Base-by-base conservation (phyloP, 495 filamentous ascomycete species). In the Aspergillus bertholletiae region DNA sequence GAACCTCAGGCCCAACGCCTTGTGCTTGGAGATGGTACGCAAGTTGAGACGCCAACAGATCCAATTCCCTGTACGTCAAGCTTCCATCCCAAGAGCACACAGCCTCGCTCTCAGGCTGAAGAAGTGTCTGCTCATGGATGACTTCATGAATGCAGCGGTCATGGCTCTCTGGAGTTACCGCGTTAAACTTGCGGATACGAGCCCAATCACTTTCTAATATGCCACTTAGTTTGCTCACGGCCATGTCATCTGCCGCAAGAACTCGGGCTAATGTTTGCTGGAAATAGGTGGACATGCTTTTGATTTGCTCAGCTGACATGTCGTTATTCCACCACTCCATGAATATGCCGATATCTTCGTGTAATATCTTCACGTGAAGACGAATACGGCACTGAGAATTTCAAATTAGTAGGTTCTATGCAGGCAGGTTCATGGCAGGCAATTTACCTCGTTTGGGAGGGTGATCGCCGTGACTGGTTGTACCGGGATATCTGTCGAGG, bases 21-120 rank as follows among this genome's bases (percentile, higher is more conserved):
- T 78, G 71, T 51, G 68, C 64, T 24, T 74, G 66, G 8, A 83
- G 60, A 41, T 74, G 61, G 9, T 41, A 61, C 4, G 82, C 82
- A 22, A 88, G 13, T 62, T 67, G 61, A 58, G 72, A 55, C 4
- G 82, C 75, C 26, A 77, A 58, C 0, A 55, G 35, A 23, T 84
- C 76, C 28, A 87, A 64, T 44, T 87, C 74, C 20, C 55, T 54
- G 58, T 79, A 87, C 1, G 82, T 83, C 53, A 87, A 68, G 24
- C 52, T 69, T 17, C 83, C 84, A 69, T 88, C 84, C 83, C 84
- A 86, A 2, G 78, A 67, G 44, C 70, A 74, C 0, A 84, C 66
- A 26, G 78, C 77, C 51, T 76, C 72, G 18, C 64, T 57, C 4
- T 79, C 59, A 3, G 81, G 76, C 7, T 66, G 62, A 7, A 59